Base-by-base conservation (phyloP, 495 filamentous ascomycete species). In the Lophiotrema nucula region DNA sequence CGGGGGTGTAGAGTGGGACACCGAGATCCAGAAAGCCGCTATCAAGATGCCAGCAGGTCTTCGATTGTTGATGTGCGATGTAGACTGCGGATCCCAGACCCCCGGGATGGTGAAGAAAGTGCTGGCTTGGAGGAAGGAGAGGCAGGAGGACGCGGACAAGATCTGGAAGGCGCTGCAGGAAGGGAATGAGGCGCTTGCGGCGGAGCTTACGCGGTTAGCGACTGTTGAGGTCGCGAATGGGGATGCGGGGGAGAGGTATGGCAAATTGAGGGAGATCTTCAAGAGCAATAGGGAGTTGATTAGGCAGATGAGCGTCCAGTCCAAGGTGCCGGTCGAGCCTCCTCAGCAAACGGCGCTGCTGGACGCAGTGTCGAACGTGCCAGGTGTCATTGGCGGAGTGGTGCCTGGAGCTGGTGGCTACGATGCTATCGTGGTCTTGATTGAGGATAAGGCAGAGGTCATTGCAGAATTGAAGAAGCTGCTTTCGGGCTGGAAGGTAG, bases 351-450 rank as follows among this genome's bases (percentile, higher is more conserved):
- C 89, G 6, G 80, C 80, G 64, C 74, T 98, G 57, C 73, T 98
- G 35, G 87, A 98, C 73, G 86, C 83, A 37, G 77, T 88, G 49
- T 82, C 79, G 18, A 69, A 71, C 19, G 70, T 97, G 1, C 79
- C 86, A 0, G 95, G 95, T 13, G 89, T 97, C 5, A 79, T 90
- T 52, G 93, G 90, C 0, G 92, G 91, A 8, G 90, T 97, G 2
- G 95, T 96, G 0, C 93, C 93, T 3, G 93, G 93, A 1, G 93
- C 93, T 5, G 93, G 93, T 24, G 93, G 93, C 2, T 97, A 87
- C 68, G 93, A 98, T 81, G 93, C 93, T 3, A 79, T 96, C 58
- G 89, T 84, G 4, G 65, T 98, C 47, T 69, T 98, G 57, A 78
- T 95, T 35, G 81, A 77, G 60, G 89, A 97, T 68, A 83, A 89